These are phyloP conservation scores for Botrytis paeoniae DNA, from an alignment of 2,329 filamentous ascomycete species.

Conservation along the genomic window DNA sequence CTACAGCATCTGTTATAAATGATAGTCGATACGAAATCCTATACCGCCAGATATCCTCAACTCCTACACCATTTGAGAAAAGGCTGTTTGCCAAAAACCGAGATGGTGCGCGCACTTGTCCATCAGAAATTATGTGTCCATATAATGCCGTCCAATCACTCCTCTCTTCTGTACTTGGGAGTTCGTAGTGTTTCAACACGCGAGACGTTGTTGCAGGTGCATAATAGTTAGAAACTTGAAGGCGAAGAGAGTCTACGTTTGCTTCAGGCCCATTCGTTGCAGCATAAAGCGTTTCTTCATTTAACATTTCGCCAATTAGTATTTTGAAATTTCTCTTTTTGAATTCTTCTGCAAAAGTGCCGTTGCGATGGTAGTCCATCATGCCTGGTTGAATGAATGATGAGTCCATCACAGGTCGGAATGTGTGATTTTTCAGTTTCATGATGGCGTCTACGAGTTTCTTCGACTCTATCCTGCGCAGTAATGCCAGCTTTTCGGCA, in stretches of 20 bases:
- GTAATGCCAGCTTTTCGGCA: slow-evolving; percentile 36
- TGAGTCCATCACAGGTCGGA: slow-evolving; percentile 45
- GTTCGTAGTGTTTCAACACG: slow-evolving; percentile 39
- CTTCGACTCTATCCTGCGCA: slow-evolving; percentile 37
- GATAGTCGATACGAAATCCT: slow-evolving; percentile 43
- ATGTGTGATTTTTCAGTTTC: slow-evolving; percentile 46
- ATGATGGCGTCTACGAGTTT: slow-evolving; percentile 40
- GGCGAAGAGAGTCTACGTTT: slow-evolving; percentile 38
- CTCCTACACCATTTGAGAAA: slow-evolving; percentile 36
- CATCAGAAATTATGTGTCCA: slow-evolving; percentile 43
- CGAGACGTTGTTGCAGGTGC: slow-evolving; percentile 41
- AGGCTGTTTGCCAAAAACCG: slow-evolving; percentile 39
- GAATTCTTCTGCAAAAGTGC: slow-evolving; percentile 42
- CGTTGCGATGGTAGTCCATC: slow-evolving; percentile 41
- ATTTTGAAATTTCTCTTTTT: slow-evolving; percentile 38
- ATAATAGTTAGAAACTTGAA: slow-evolving; percentile 46
- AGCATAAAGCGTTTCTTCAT: slow-evolving; percentile 46
- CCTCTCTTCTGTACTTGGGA: slow-evolving; percentile 37
- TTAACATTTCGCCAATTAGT: slow-evolving; percentile 45
- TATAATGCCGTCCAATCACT: slow-evolving; percentile 42
- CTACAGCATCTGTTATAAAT: slow-evolving; percentile 43
- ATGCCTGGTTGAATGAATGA: slow-evolving; percentile 42
- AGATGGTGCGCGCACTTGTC: slow-evolving; percentile 42
- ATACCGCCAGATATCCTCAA: slow-evolving; percentile 43
- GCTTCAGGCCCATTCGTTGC: slow-evolving; percentile 41